Conservation (phyloP, 2,329 filamentous ascomycete genomes). For the Didymella pinodella region DNA sequence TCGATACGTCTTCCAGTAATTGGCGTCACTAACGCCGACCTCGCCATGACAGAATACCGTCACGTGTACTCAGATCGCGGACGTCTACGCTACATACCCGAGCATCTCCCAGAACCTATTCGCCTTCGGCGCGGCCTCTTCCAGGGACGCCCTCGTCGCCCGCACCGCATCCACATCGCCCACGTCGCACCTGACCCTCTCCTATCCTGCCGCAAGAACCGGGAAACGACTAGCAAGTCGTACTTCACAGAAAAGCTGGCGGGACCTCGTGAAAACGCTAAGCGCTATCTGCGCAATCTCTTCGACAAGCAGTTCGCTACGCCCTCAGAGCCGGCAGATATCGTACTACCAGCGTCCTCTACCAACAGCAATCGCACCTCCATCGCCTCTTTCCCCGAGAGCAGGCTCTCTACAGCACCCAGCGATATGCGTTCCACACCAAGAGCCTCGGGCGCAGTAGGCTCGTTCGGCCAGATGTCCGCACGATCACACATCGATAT, state of each 20-base stretch:
- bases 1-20: conserved; percentile 25
- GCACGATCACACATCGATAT: conserved; percentile 48
- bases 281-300: conserved; percentile 59
- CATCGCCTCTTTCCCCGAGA: conserved; percentile 38
- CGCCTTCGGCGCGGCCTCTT: conserved; percentile 51
- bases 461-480: conserved; percentile 18
- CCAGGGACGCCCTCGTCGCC: conserved; percentile 60
- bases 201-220: conserved; percentile 34
- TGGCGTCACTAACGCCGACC: conserved; percentile 41
- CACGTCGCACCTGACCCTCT: conserved; percentile 57
- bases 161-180: conserved; percentile 65
- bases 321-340: conserved; percentile 33
- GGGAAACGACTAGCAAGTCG: conserved; percentile 46
- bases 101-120: conserved; percentile 41
- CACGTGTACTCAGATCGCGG: conserved; percentile 50
- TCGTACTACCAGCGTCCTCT: conserved; percentile 37
- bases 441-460: conserved; percentile 46
- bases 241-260: conserved; percentile 58
- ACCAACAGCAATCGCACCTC: conserved; percentile 42
- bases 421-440: conserved; percentile 52
- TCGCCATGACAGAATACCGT: conserved; percentile 52
- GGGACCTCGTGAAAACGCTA: conserved; percentile 58
- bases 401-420: conserved; percentile 35
- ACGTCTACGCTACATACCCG: conserved; percentile 50
- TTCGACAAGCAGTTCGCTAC: conserved; percentile 49